Evolutionary conservation across 306 rosid genomes (phyloP).

Genomic region (Glycine soja): DNA sequence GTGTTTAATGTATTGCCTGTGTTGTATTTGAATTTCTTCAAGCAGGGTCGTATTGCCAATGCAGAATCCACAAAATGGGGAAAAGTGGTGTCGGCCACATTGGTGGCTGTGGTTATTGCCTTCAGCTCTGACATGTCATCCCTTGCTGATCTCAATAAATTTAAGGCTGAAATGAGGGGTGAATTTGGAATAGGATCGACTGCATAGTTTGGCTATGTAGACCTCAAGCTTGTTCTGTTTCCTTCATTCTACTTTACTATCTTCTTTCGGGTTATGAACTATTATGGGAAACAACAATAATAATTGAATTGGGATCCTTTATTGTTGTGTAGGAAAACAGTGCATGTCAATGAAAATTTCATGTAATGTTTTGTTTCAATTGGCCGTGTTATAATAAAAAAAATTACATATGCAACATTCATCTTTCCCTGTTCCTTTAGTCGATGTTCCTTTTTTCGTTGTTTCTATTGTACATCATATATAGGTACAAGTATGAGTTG

Average conservation of each 20-base stretch:
- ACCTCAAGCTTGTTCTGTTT: conserved; percentile 64
- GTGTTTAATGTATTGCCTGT: too few species aligned
- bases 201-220: conserved; percentile 93
- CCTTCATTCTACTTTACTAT: background rate
- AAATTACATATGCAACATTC: background rate
- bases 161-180: conserved; percentile 78
- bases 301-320: background rate
- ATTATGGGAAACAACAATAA: background rate
- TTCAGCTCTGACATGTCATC: conserved; percentile 73
- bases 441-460: too few species aligned
- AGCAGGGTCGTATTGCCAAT: too few species aligned
- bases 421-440: background rate
- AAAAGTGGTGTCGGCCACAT: too few species aligned
- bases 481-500: background rate
- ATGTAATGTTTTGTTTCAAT: conserved; percentile 49
- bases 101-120: too few species aligned
- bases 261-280: background rate
- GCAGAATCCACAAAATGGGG: too few species aligned
- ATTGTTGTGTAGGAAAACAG: conserved; percentile 69
- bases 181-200: conserved; percentile 97
- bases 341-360: conserved; percentile 93
- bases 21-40: too few species aligned
- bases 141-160: conserved; percentile 89
- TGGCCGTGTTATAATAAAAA: background rate
- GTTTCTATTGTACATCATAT: background rate